Base-by-base conservation (phyloP, 768 basidiomycete species). In the Lentinus tigrinus region DNA sequence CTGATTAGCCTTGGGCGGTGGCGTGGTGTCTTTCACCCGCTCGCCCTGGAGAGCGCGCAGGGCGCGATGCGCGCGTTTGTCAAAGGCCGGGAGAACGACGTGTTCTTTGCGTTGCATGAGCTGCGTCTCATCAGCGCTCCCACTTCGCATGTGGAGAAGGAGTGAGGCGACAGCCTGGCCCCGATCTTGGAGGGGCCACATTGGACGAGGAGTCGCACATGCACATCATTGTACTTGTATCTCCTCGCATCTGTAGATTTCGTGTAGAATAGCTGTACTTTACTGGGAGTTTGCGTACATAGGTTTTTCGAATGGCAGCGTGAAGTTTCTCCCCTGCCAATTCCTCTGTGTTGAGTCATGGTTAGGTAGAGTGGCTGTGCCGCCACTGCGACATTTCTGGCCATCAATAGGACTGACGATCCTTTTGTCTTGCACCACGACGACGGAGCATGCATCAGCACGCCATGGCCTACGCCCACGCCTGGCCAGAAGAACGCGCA, bases 1-100 rank as follows among this genome's bases (percentile, higher is more conserved):
- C 46, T 83, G 55, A 78, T 81, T 46, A 82, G 83, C 64, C 80
- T 82, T 34, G 82, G 82, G 16, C 73, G 81, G 0, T 65, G 58
- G 38, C 46, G 49, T 34, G 40, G 37, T 31, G 36, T 54, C 4
- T 28, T 16, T 14, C 26, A 40, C 19, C 21, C 21, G 19, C 52
- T 49, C 23, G 47, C 26, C 19, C 5, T 14, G 31, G 58, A 54
- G 13, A 34, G 53, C 13, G 34, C 36, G 21, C 23, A 26, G 21
- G 28, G 47, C 34, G 58, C 58, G 16, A 28, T 23, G 40, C 14
- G 43, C 14, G 49, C 46, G 23, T 60, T 60, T 24, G 40, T 39
- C 31, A 60, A 60, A 34, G 48, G 36, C 23, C 39, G 58, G 24
- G 53, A 60, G 53, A 37, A 16, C 26, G 58, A 60, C 49, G 52